Percentiles rank a stretch among this genome's conserved stretches.
Evolutionary conservation across 2,329 filamentous ascomycete species (phyloP).

Genomic region (Davidsoniella virescens): DNA sequence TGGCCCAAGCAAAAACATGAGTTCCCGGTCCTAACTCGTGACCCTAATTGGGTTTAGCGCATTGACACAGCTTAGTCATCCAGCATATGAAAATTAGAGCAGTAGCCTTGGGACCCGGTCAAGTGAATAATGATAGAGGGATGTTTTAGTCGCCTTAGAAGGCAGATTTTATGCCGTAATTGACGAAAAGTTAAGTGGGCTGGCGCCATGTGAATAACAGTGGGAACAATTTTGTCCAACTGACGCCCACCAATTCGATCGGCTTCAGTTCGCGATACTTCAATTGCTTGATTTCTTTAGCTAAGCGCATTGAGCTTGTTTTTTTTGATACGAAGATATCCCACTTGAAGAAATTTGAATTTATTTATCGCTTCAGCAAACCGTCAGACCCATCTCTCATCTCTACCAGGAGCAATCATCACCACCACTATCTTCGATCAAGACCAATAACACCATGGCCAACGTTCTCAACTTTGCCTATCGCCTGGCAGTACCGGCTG

Average conservation of each 20-base stretch:
- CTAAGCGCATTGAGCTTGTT: too few species aligned
- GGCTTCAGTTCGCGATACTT: too few species aligned
- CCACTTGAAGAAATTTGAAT: not conserved
- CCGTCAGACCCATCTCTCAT: not conserved
- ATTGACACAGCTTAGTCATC: slow-evolving; percentile 7
- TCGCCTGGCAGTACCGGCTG: slow-evolving; percentile 55
- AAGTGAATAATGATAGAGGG: not conserved
- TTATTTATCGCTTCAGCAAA: not conserved
- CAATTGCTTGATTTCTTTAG: too few species aligned
- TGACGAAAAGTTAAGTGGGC: not conserved
- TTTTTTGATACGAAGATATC: not conserved
- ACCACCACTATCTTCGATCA: not conserved
- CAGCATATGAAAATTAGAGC: too few species aligned
- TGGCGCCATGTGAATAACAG: not conserved
- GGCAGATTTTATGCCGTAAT: not conserved
- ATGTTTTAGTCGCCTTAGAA: slow-evolving; percentile 1
- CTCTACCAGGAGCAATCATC: not conserved
- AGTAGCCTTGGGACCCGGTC: not conserved
- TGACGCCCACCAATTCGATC: too few species aligned
- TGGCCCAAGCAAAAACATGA: slow-evolving; percentile 6
- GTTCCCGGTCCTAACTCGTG: slow-evolving; percentile 1
- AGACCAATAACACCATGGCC: slow-evolving; percentile 12
- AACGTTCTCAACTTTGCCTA: slow-evolving; percentile 40
- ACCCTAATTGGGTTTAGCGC: too few species aligned
- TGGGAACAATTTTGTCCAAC: not conserved